These are phyloP conservation scores for Xylariaceae sp. DNA, from an alignment of 2,329 filamentous ascomycete genomes.

Conservation along the genomic window DNA sequence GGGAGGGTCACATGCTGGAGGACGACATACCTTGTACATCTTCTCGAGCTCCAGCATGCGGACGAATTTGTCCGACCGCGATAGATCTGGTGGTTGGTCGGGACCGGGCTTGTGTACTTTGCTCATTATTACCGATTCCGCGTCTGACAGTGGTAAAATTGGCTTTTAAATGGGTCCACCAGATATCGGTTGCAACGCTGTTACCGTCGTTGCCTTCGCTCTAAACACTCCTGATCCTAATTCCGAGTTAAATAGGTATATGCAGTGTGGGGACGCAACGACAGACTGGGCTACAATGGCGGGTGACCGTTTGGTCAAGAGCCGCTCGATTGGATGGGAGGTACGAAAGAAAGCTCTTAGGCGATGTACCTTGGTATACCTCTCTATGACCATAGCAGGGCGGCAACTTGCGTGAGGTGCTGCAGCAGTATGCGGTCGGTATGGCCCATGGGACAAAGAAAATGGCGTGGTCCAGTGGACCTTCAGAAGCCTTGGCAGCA, in stretches of 20 bases:
- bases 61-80: constrained; percentile 43
- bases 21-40: constrained; percentile 46
- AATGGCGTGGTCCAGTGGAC: constrained; percentile 20
- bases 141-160: constrained; percentile 19
- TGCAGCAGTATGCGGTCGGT: constrained; percentile 4
- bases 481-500: constrained; percentile 22
- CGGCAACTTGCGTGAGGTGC: constrained; percentile 15
- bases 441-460: constrained; percentile 15
- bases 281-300: constrained; percentile 27
- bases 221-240: not conserved
- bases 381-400: constrained; percentile 12
- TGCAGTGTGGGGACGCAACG: constrained; percentile 14
- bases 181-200: constrained; percentile 15
- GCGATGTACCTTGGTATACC: constrained; percentile 14
- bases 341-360: constrained; percentile 20
- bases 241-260: constrained; percentile 7
- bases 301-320: constrained; percentile 26
- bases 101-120: constrained; percentile 27
- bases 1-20: constrained; percentile 29
- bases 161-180: constrained; percentile 2
- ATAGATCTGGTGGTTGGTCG: constrained; percentile 31
- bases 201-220: constrained; percentile 3
- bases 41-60: constrained; percentile 57
- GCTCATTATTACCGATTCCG: constrained; percentile 32
- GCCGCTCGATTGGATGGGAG: constrained; percentile 21